phyloP scores from a whole-genome alignment of 176 grass and related monocot species.

The Elaeis guineensis region DNA sequence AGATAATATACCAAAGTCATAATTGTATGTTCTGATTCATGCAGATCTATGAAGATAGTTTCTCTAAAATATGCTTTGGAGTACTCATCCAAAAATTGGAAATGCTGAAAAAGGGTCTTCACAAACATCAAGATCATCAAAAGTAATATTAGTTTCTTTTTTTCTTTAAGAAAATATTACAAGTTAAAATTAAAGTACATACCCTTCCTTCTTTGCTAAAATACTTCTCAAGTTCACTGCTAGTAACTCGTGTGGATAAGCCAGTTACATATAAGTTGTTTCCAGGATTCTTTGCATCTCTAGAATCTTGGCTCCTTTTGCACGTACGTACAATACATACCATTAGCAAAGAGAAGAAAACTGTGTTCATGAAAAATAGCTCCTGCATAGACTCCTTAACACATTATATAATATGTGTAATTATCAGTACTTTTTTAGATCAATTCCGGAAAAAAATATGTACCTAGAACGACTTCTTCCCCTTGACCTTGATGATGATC shows the following conservation, averaged over 20 bases:
- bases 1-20: too few relatives aligned
- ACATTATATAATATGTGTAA: background rate
- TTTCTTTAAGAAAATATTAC: background rate
- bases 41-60: too few relatives aligned
- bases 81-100: too few relatives aligned
- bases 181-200: constrained; percentile 3
- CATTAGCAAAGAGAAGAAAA: background rate
- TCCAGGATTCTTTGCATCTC: constrained; percentile 55
- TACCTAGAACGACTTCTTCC: constrained; percentile 84
- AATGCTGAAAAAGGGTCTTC: too few relatives aligned
- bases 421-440: background rate
- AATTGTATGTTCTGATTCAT: too few relatives aligned
- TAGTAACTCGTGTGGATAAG: constrained; percentile 70
- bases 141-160: too few relatives aligned
- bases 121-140: too few relatives aligned
- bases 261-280: constrained; percentile 96
- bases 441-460: constrained; percentile 14
- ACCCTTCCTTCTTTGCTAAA: constrained; percentile 94
- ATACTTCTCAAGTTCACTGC: constrained; percentile 66
- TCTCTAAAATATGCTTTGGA: too few relatives aligned
- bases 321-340: constrained; percentile 15
- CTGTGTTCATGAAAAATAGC: background rate
- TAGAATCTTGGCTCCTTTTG: constrained; percentile 39
- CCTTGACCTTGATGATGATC: constrained; percentile 32
- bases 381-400: background rate